These are phyloP conservation scores for Arthrobotrys sphaeroides DNA, from an alignment of 2,329 filamentous ascomycete genomes.

Conservation along the genomic window DNA sequence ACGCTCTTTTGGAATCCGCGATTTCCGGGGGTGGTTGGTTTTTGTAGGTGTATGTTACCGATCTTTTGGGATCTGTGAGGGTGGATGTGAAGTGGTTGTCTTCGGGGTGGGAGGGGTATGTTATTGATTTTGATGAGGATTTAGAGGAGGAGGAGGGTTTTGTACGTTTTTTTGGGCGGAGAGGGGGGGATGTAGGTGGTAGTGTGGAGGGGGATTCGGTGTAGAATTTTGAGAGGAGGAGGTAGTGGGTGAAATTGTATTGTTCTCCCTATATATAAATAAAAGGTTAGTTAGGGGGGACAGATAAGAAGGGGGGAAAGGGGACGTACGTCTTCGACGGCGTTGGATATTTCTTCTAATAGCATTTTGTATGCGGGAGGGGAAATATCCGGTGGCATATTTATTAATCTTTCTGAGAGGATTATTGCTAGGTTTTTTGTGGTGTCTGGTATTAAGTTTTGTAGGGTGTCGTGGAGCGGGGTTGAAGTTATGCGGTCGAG, in stretches of 20 bases:
- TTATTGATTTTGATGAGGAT: neutral
- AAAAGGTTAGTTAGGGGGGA: neutral
- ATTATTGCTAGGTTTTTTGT: constrained; percentile 78
- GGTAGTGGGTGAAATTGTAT: constrained; percentile 91
- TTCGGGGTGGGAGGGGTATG: constrained; percentile 93
- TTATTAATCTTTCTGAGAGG: constrained; percentile 92
- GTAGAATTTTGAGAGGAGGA: constrained; percentile 92
- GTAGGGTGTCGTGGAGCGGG: constrained; percentile 57
- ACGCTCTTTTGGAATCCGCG: constrained; percentile 91
- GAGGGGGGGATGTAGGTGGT: constrained; percentile 63
- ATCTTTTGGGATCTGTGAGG: constrained; percentile 62
- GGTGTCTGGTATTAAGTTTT: constrained; percentile 59
- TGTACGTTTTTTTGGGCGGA: neutral
- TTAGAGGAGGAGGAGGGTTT: constrained; percentile 11
- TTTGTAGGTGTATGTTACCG: constrained; percentile 76
- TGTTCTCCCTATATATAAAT: constrained; percentile 72
- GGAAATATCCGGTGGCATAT: constrained; percentile 91
- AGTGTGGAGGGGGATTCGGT: constrained; percentile 79
- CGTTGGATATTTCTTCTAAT: constrained; percentile 86
- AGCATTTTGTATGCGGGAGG: constrained; percentile 97
- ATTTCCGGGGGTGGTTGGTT: constrained; percentile 79
- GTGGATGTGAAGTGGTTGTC: constrained; percentile 91
- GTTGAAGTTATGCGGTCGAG: constrained; percentile 64
- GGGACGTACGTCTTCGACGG: constrained; percentile 75
- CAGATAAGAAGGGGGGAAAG: too few species aligned